A percentile compares a stretch with the other conserved stretches of the same genome.
Evolutionary conservation across 2,329 filamentous ascomycete genomes (phyloP).

Genomic region (Drechslerella stenobrocha): DNA sequence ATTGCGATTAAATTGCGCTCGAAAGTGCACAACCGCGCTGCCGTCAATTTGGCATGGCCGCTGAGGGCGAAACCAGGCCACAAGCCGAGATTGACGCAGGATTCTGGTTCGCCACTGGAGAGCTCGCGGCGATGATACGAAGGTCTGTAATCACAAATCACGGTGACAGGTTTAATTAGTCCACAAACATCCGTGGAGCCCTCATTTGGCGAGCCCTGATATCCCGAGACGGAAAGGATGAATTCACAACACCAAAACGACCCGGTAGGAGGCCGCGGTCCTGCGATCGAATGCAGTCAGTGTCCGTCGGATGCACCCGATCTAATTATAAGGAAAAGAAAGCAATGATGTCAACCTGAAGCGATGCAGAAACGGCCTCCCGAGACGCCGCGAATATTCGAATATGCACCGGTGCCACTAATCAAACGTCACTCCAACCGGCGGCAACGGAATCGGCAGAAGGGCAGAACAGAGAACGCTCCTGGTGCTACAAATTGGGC

Average conservation of each 20-base stretch:
- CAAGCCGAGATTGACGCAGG: background rate
- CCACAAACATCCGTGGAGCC: too few species aligned
- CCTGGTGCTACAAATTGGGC: slow-evolving; percentile 4
- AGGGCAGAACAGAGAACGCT: slow-evolving; percentile 10
- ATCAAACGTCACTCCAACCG: too few species aligned
- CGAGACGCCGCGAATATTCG: slow-evolving; percentile 15
- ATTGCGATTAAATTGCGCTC: slow-evolving; percentile 40
- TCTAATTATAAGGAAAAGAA: background rate
- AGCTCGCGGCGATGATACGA: too few species aligned
- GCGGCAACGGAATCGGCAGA: slow-evolving; percentile 3
- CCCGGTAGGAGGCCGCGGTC: background rate
- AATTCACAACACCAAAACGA: background rate
- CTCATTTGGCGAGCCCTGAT: too few species aligned
- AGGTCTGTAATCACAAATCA: too few species aligned
- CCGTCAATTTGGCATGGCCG: slow-evolving; percentile 9
- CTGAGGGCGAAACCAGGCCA: background rate
- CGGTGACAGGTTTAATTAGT: too few species aligned
- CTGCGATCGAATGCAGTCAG: background rate
- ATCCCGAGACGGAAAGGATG: background rate
- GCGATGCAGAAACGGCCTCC: slow-evolving; percentile 24
- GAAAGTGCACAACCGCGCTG: slow-evolving; percentile 23
- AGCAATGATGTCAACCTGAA: slow-evolving; percentile 47
- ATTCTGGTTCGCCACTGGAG: too few species aligned
- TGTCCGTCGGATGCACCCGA: background rate
- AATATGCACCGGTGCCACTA: too few species aligned